A percentile compares a stretch with the other conserved stretches of the same genome.
Conservation (phyloP, 306 rosid genomes). For the Lablab purpureus region DNA sequence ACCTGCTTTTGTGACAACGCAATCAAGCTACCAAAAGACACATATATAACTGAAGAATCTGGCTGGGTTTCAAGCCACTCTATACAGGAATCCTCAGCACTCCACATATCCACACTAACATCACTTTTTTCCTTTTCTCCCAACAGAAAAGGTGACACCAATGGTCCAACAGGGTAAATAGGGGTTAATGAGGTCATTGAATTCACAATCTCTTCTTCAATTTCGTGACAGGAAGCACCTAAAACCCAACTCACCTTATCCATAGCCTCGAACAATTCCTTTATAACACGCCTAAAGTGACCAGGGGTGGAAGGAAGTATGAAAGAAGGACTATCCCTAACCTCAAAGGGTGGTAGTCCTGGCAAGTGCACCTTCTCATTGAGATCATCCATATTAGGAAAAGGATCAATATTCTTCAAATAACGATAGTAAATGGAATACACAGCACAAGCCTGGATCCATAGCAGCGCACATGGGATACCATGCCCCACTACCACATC, state of each 20-base stretch:
- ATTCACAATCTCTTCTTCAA: slow-evolving; percentile 56
- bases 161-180: slow-evolving; percentile 57
- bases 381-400: slow-evolving; percentile 46
- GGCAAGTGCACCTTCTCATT: slow-evolving; percentile 49
- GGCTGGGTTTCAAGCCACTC: slow-evolving; percentile 55
- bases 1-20: slow-evolving; percentile 51
- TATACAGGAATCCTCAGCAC: slow-evolving; percentile 57
- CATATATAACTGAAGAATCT: slow-evolving; percentile 52
- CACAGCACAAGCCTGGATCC: slow-evolving; percentile 64
- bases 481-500: slow-evolving; percentile 40
- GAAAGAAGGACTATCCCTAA: slow-evolving; percentile 59
- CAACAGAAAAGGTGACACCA: slow-evolving; percentile 57
- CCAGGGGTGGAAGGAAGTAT: slow-evolving; percentile 54
- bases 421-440: slow-evolving; percentile 61
- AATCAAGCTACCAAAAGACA: slow-evolving; percentile 66
- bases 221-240: slow-evolving; percentile 59
- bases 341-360: slow-evolving; percentile 54
- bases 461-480: slow-evolving; percentile 66
- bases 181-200: slow-evolving; percentile 55
- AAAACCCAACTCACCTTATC: slow-evolving; percentile 62
- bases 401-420: slow-evolving; percentile 21
- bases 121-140: slow-evolving; percentile 52
- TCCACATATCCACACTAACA: slow-evolving; percentile 57
- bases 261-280: neutral
- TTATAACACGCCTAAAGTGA: neutral